Percentiles rank a stretch among this genome's conserved stretches.
These are phyloP conservation scores for Macrolepiota dolichaula DNA, from an alignment of 768 basidiomycete species.

Conservation along the genomic window DNA sequence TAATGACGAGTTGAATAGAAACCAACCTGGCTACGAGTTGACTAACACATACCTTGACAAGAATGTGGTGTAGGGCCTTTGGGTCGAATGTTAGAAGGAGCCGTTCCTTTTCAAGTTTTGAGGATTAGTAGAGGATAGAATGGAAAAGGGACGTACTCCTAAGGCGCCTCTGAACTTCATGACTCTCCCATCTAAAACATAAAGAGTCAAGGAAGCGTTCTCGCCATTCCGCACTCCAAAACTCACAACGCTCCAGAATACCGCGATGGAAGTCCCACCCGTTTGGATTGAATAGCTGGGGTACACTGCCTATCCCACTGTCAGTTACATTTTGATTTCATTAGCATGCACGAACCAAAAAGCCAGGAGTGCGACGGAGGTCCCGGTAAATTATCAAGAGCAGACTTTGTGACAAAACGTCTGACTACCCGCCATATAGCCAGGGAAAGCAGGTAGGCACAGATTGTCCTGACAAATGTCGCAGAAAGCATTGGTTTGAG, in stretches of 20 bases:
- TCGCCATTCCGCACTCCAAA: not conserved
- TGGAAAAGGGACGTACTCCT: constrained; percentile 24
- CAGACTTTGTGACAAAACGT: not conserved
- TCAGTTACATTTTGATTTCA: not conserved
- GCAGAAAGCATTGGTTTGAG: not conserved
- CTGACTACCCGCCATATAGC: not conserved
- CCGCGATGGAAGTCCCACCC: constrained; percentile 34
- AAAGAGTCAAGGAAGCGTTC: not conserved
- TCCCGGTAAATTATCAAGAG: not conserved
- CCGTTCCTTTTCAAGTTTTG: constrained; percentile 20
- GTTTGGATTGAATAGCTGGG: constrained; percentile 28
- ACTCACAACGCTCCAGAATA: constrained; percentile 29
- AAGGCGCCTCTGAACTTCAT: constrained; percentile 30
- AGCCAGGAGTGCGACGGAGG: not conserved
- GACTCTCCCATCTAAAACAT: constrained; percentile 28
- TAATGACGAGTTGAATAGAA: constrained; percentile 9
- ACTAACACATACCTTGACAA: constrained; percentile 34
- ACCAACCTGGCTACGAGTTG: not conserved
- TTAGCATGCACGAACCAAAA: not conserved
- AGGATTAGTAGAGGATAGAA: not conserved
- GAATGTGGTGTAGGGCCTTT: constrained; percentile 39
- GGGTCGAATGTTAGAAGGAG: constrained; percentile 43
- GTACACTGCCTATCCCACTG: constrained; percentile 28
- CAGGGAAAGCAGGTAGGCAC: not conserved
- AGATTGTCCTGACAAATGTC: not conserved